Conservation (phyloP, 2,329 filamentous ascomycete species). For the Elsinoe necatrix region DNA sequence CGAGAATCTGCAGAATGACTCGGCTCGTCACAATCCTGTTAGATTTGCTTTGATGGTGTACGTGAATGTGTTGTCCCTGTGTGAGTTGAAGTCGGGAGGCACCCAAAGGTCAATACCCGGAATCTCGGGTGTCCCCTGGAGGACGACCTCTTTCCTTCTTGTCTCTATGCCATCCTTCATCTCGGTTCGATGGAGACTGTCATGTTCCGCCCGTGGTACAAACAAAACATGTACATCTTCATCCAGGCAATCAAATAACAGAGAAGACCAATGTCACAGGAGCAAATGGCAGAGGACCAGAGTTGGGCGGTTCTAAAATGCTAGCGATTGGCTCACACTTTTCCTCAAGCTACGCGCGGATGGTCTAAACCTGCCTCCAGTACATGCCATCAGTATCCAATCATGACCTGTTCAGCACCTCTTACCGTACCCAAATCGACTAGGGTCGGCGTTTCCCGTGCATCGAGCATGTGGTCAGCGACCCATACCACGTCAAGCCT, state of each 20-base stretch:
- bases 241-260: constrained; percentile 5
- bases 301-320: background rate
- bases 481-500: constrained; percentile 11
- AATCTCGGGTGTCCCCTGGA: background rate
- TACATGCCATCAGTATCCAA: background rate
- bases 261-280: background rate
- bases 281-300: background rate
- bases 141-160: constrained; percentile 5
- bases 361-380: constrained; percentile 1
- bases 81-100: background rate
- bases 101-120: background rate
- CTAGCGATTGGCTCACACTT: background rate
- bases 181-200: background rate
- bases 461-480: background rate
- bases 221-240: background rate
- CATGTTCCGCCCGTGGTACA: constrained; percentile 4
- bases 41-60: background rate
- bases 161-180: background rate
- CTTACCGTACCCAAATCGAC: background rate
- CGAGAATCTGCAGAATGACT: constrained; percentile 3
- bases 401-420: background rate
- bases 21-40: background rate
- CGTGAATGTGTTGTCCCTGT: background rate
- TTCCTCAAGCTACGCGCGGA: background rate
- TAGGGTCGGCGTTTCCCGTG: constrained; percentile 7